These are phyloP conservation scores for Pseudoturritis turrita DNA, from an alignment of 345 rosid species.

Conservation along the genomic window DNA sequence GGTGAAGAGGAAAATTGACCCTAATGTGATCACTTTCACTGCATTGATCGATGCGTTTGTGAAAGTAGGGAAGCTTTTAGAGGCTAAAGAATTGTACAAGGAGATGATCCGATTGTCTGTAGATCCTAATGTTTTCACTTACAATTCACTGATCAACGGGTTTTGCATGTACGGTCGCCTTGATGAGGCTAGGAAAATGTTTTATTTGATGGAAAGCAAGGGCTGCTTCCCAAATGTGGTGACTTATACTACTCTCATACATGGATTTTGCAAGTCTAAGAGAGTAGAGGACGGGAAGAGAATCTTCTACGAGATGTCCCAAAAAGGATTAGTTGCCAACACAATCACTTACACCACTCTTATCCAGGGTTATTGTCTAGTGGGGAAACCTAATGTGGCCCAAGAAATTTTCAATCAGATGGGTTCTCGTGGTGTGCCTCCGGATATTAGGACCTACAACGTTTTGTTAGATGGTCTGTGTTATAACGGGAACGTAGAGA, in stretches of 20 bases:
- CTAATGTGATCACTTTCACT: constrained; percentile 33
- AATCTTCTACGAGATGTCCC: constrained; percentile 5
- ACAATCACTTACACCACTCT: constrained; percentile 24
- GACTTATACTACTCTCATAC: constrained; percentile 34
- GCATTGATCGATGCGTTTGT: constrained; percentile 21
- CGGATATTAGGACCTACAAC: constrained; percentile 23
- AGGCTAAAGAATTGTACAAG: constrained; percentile 25
- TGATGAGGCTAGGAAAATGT: constrained; percentile 28
- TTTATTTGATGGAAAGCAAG: constrained; percentile 20
- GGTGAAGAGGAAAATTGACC: constrained; percentile 8
- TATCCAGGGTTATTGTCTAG: constrained; percentile 19
- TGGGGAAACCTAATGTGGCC: constrained; percentile 15
- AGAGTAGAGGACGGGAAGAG: constrained; percentile 12
- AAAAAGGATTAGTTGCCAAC: constrained; percentile 21
- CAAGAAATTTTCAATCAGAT: constrained; percentile 21
- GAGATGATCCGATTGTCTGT: constrained; percentile 23
- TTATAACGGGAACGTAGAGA: constrained; percentile 7
- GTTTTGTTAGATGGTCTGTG: constrained; percentile 25
- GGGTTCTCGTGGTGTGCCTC: constrained; percentile 10
- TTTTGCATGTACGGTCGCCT: constrained; percentile 27
- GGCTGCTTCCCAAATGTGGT: constrained; percentile 9
- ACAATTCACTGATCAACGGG: constrained; percentile 36
- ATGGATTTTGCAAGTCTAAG: constrained; percentile 27
- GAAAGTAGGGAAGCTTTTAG: constrained; percentile 22
- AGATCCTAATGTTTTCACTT: constrained; percentile 37